Base-by-base conservation (phyloP, 2,329 filamentous ascomycete genomes). In the Epichloe hybrida region DNA sequence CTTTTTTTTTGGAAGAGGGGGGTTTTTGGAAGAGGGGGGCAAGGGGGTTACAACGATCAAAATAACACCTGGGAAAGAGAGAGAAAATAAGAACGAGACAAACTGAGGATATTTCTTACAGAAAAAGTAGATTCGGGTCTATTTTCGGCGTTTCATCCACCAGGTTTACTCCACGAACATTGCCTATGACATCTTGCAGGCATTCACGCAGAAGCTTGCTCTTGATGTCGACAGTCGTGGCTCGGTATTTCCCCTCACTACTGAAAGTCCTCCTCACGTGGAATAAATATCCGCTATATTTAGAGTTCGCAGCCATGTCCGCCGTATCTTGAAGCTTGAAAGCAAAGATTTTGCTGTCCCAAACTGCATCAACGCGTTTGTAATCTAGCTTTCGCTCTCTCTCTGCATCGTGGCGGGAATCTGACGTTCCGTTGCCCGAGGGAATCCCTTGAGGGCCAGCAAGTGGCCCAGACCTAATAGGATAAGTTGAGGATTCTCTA, bases 211-310 rank as follows among this genome's bases (percentile, higher is more conserved):
- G 72, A 15, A 80, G 69, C 58, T 88, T 88, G 62, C 87, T 93
- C 69, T 90, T 93, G 66, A 95, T 86, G 57, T 95, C 88, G 46
- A 95, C 80, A 13, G 83, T 69, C 0, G 88, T 89, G 61, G 64
- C 61, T 58, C 79, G 74, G 59, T 87, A 90, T 59, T 88, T 88
- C 55, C 88, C 20, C 58, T 93, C 86, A 79, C 80, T 88, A 64
- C 90, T 84, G 63, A 95, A 94, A 13, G 79, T 84, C 50, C 89
- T 78, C 15, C 87, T 80, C 15, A 95, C 85, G 23, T 88, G 86
- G 64, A 95, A 95, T 34, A 88, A 75, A 63, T 84, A 93, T 53
- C 86, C 80, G 53, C 90, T 82, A 64, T 88, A 90, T 57, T 86
- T 66, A 0, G 68, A 62, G n/a, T 72, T 72, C 3, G 61, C 59